phyloP scores from a whole-genome alignment of 345 rosid species.

The Eucalyptus coolabah region DNA sequence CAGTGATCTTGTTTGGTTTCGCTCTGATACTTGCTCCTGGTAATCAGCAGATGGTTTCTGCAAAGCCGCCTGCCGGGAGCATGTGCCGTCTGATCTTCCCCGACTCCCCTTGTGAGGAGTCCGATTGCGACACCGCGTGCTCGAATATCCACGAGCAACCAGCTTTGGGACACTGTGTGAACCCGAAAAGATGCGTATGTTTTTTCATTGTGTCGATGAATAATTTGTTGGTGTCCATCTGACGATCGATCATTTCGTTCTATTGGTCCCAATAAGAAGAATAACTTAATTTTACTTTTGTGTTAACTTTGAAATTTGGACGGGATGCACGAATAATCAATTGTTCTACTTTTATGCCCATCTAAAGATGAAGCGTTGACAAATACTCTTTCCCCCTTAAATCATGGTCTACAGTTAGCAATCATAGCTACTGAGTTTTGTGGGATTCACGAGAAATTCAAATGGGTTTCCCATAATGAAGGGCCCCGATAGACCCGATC shows the following conservation, averaged over 20 bases:
- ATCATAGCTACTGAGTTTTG: background rate
- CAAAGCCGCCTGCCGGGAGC: background rate
- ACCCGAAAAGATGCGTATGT: background rate
- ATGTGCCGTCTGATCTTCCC: background rate
- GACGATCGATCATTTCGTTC: background rate
- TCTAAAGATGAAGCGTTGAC: background rate
- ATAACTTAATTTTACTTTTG: background rate
- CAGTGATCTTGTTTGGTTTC: background rate
- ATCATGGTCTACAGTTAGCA: background rate
- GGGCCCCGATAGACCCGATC: background rate
- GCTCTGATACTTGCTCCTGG: background rate
- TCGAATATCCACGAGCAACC: background rate
- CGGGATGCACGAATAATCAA: background rate
- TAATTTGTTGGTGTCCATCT: background rate
- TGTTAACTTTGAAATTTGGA: background rate
- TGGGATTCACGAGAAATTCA: background rate
- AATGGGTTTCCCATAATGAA: background rate
- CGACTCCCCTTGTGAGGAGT: background rate
- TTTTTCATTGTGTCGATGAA: background rate
- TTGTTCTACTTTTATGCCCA: background rate
- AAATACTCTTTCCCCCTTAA: background rate
- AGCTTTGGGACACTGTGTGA: background rate
- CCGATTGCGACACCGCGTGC: background rate
- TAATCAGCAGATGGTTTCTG: background rate
- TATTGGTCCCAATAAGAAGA: background rate